A percentile compares a stretch with the other conserved stretches of the same genome.
phyloP scores from a whole-genome alignment of 805 yeast species.

The Sugiyamaella americana region DNA sequence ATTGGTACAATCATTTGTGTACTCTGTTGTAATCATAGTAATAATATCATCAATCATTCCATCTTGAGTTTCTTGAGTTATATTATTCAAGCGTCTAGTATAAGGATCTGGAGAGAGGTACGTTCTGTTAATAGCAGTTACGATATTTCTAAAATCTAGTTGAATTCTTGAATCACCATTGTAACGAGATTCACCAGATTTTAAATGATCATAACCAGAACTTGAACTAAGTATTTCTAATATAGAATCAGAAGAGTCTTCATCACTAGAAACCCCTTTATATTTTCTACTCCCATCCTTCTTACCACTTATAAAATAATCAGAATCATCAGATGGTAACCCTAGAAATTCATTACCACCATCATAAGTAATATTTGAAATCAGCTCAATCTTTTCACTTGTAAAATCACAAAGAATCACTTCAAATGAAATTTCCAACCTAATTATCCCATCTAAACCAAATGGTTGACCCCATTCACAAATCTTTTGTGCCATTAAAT shows the following conservation, averaged over 20 bases:
- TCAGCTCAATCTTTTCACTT: constrained; percentile 40
- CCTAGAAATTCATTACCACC: background rate
- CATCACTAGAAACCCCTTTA: background rate
- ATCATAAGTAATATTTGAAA: constrained; percentile 18
- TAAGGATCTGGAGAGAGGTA: constrained; percentile 46
- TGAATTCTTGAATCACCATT: constrained; percentile 44
- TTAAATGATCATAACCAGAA: constrained; percentile 40
- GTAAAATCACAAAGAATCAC: constrained; percentile 54
- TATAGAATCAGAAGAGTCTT: background rate
- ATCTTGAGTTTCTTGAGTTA: constrained; percentile 33
- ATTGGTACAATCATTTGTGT: constrained; percentile 35
- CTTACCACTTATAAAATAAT: constrained; percentile 19
- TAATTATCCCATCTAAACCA: constrained; percentile 52
- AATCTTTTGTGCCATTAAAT: constrained; percentile 42
- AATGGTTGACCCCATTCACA: constrained; percentile 50
- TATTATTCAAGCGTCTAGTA: constrained; percentile 32
- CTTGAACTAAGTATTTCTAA: constrained; percentile 29
- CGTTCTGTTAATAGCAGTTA: constrained; percentile 49
- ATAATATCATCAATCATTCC: constrained; percentile 36
- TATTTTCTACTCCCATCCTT: too few relatives aligned
- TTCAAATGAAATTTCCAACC: constrained; percentile 59
- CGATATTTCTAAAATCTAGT: constrained; percentile 47
- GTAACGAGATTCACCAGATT: constrained; percentile 43
- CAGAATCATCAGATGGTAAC: constrained; percentile 21
- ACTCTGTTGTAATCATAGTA: too few relatives aligned